Evolutionary conservation across 192 early-diverging fungal species (phyloP).

Genomic region (Gorgonomyces haynaldii): DNA sequence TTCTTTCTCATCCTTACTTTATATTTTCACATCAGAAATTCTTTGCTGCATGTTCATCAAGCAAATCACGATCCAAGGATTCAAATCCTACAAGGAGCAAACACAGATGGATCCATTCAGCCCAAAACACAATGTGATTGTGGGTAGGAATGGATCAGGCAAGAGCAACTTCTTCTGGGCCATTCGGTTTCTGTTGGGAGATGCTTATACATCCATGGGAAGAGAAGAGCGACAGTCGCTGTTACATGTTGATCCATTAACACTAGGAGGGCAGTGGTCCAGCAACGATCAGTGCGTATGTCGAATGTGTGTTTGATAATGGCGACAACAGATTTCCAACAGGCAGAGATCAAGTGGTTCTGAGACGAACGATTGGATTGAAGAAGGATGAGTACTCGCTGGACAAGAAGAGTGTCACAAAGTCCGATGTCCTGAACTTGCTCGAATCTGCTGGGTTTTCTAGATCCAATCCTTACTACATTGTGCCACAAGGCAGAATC

Average conservation of each 20-base stretch:
- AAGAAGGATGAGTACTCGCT: slow-evolving; percentile 99
- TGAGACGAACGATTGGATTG: slow-evolving; percentile 87
- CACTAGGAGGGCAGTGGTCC: slow-evolving; percentile 77
- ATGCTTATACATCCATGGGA: slow-evolving; percentile 87
- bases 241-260: slow-evolving; percentile 53
- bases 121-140: slow-evolving; percentile 89
- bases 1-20: no score
- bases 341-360: slow-evolving; percentile 76
- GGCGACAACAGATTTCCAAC: slow-evolving; percentile 71
- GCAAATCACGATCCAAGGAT: slow-evolving; percentile 75
- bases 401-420: slow-evolving; percentile 85
- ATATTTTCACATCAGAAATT: no score
- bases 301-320: slow-evolving; percentile 96
- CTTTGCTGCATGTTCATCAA: slow-evolving; percentile 13
- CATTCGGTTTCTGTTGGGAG: slow-evolving; percentile 88
- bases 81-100: slow-evolving; percentile 99
- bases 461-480: slow-evolving; percentile 94
- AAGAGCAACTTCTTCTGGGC: slow-evolving; percentile 98
- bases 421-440: slow-evolving; percentile 83
- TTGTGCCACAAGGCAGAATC: slow-evolving; percentile 94
- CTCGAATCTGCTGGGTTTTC: slow-evolving; percentile 95
- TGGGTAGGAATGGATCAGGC: slow-evolving; percentile 80
- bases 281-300: slow-evolving; percentile 88
- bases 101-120: slow-evolving; percentile 87
- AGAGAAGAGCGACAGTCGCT: slow-evolving; percentile 88